Percentiles rank a stretch among this genome's conserved stretches.
phyloP scores from a whole-genome alignment of 2,329 filamentous ascomycete genomes.

The Alternaria brassicicola region DNA sequence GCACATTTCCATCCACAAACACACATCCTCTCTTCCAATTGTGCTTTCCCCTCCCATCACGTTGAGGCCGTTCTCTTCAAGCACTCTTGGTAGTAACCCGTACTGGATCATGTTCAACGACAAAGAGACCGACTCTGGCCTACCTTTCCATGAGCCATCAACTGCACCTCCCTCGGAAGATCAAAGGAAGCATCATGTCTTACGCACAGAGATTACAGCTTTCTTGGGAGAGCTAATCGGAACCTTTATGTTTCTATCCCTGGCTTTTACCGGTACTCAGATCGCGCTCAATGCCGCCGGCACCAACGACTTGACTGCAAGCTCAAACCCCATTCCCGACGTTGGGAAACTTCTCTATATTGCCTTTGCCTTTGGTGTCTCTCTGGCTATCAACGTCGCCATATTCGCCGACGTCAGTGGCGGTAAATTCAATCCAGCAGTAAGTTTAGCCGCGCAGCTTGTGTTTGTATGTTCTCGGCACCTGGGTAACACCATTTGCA shows the following conservation, averaged over 20 bases:
- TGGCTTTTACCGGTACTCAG: constrained; percentile 50
- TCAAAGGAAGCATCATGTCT: background rate
- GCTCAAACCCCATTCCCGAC: constrained; percentile 17
- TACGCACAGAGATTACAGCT: constrained; percentile 30
- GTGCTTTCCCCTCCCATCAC: background rate
- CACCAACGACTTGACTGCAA: constrained; percentile 35
- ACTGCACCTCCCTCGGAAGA: constrained; percentile 11
- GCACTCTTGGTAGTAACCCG: background rate
- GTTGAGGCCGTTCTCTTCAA: constrained; percentile 3
- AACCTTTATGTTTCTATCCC: constrained; percentile 54
- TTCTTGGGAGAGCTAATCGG: constrained; percentile 54
- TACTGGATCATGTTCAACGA: constrained; percentile 16
- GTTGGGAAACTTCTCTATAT: constrained; percentile 46
- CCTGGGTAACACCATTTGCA: constrained; percentile 29
- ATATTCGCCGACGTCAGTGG: constrained; percentile 48
- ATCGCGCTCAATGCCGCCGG: constrained; percentile 53
- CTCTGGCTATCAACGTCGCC: constrained; percentile 45
- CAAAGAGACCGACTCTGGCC: constrained; percentile 7
- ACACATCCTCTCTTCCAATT: background rate
- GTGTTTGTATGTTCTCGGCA: background rate
- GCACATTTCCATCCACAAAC: background rate
- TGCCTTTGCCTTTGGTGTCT: constrained; percentile 42
- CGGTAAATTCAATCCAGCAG: constrained; percentile 30
- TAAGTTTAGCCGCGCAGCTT: constrained; percentile 27
- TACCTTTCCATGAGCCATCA: constrained; percentile 24